A percentile compares a stretch with the other conserved stretches of the same genome.
Evolutionary conservation across 345 rosid species (phyloP).

Genomic region (Rhizophora apiculata): DNA sequence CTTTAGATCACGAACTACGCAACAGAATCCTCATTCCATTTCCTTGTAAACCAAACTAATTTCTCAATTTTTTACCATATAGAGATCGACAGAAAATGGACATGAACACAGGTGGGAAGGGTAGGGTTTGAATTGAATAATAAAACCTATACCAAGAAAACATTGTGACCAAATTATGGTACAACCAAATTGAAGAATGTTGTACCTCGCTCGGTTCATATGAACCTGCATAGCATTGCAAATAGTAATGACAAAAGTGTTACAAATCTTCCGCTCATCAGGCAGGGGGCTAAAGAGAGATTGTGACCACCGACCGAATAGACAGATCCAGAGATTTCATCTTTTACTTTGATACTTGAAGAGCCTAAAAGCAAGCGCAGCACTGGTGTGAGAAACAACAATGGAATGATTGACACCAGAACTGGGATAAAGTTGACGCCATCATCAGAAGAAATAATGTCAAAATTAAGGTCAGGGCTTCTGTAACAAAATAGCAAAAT

Average conservation of each 20-base stretch:
- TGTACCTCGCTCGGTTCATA: conserved; percentile 20
- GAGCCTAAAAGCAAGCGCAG: conserved; percentile 50
- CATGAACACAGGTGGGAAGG: not conserved
- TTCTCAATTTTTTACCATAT: not conserved
- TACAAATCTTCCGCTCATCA: conserved; percentile 15
- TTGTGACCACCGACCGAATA: conserved; percentile 51
- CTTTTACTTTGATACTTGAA: conserved; percentile 66
- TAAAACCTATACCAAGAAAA: conserved; percentile 11
- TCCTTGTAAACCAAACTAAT: not conserved
- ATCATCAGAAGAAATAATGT: not conserved
- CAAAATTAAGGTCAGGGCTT: no score
- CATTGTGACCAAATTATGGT: conserved; percentile 20
- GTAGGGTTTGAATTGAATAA: conserved; percentile 5
- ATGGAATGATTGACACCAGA: not conserved
- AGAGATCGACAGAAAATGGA: not conserved
- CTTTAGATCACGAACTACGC: not conserved
- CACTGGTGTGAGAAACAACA: not conserved
- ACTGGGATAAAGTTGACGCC: not conserved
- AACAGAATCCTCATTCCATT: not conserved
- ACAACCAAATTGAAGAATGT: conserved; percentile 35
- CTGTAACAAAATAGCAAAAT: no score
- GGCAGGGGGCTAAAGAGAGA: conserved; percentile 36
- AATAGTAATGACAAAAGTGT: conserved; percentile 32
- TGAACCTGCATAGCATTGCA: conserved; percentile 34
- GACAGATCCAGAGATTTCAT: conserved; percentile 37